These are phyloP conservation scores for Macrotyloma uniflorum DNA, from an alignment of 306 rosid genomes.

Conservation along the genomic window DNA sequence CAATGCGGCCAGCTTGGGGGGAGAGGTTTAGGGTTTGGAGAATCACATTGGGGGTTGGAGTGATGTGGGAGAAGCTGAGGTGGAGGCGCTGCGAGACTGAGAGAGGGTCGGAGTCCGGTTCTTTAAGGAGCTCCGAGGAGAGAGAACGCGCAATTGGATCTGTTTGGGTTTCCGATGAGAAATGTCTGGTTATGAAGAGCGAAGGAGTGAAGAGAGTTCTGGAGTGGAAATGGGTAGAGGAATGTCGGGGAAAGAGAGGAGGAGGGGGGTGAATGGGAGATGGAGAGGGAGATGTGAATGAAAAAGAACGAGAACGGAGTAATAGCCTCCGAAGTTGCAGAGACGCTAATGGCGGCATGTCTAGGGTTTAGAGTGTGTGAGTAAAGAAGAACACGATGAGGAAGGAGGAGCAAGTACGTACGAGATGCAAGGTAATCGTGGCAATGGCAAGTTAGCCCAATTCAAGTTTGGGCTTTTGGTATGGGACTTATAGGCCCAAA, in stretches of 20 bases:
- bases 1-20: conserved; percentile 66
- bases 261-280: not conserved
- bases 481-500: too few relatives aligned
- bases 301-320: conserved; percentile 47
- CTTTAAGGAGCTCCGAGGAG: conserved; percentile 62
- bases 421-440: not conserved
- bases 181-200: conserved; percentile 38
- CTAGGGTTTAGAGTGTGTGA: conserved; percentile 4
- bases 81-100: conserved; percentile 64
- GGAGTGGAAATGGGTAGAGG: conserved; percentile 38
- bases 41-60: conserved; percentile 52
- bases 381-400: not conserved
- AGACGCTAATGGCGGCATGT: conserved; percentile 64
- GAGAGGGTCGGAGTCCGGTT: conserved; percentile 51
- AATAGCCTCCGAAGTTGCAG: conserved; percentile 64
- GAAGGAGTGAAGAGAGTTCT: conserved; percentile 32
- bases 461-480: not conserved
- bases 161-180: conserved; percentile 44
- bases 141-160: conserved; percentile 58
- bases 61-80: conserved; percentile 69
- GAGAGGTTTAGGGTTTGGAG: conserved; percentile 60
- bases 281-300: conserved; percentile 30
- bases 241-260: conserved; percentile 16
- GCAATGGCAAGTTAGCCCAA: conserved; percentile 16
- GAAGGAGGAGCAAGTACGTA: not conserved